Evolutionary conservation across 2,329 filamentous ascomycete genomes (phyloP), one percentile per base, ranked within the genome.

Genomic region (Albophoma yamanashiensis): DNA sequence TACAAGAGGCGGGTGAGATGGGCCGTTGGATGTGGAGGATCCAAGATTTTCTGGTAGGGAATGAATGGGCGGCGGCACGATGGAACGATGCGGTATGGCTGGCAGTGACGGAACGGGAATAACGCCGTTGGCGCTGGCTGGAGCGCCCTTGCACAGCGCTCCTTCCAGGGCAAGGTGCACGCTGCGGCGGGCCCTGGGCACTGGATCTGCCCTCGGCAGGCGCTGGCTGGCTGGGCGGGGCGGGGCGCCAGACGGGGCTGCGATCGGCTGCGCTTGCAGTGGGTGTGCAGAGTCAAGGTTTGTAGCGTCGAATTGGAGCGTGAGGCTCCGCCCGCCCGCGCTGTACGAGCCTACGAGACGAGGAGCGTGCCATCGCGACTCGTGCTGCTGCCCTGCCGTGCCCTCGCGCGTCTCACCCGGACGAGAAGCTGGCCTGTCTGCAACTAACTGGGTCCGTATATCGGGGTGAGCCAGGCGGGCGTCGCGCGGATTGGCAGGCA

Each of bases 81-180:
- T 39, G 40, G 31, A 42, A 58, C 40, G 40, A 57, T 47, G 15
- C 43, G n/a, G 56, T n/a, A 31, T 3, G 27, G 27, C 27, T 3
- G 27, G 27, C 27, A 73, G 11, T 65, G 74, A 2, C 61, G 57
- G 61, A 62, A 62, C 59, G 59, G 61, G 61, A 61, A 61, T 60
- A 59, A 56, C 36, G 58, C 53, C 55, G 11, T 1, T 27, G 47
- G 50, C 9, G 50, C 9, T 34, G 4, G 27, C 47, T 53, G 47
- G 47, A 31, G 27, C 27, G 47, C 17, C 47, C 47, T 36, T 36
- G 9, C 9, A 55, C 50, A 22, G 50, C 31, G 50, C 50, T 17
- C 27, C 27, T 36, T 53, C 27, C 50, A 53, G 50, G 50, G 31
- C 31, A 8, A 52, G 27, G 15, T 31, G 47, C 27, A 20, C 27